Percentiles rank a stretch among this genome's conserved stretches.
phyloP scores from a whole-genome alignment of 2,329 filamentous ascomycete genomes.

The Colletotrichum sp. region DNA sequence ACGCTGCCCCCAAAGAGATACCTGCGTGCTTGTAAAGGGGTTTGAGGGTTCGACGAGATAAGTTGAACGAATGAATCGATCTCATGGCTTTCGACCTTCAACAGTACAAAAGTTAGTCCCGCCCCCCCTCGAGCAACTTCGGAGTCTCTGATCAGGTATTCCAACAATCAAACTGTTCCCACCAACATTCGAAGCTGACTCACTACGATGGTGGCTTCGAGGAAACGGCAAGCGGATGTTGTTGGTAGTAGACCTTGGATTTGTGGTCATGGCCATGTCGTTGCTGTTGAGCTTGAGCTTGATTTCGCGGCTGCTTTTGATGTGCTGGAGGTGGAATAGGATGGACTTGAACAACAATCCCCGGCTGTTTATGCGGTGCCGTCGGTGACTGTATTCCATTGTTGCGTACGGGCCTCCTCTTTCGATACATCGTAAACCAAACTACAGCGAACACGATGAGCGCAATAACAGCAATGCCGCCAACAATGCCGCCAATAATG shows the following conservation, averaged over 20 bases:
- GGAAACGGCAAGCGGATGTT: background rate
- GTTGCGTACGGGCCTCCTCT: background rate
- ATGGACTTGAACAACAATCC: background rate
- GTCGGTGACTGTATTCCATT: background rate
- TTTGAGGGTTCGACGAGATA: accelerated
- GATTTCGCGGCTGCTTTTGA: background rate
- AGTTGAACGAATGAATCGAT: background rate
- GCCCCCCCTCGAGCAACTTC: background rate
- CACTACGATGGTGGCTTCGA: accelerated
- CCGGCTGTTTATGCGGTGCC: background rate
- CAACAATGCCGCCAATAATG: conserved; percentile 41
- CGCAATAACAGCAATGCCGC: conserved; percentile 36
- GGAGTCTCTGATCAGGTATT: accelerated
- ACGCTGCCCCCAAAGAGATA: accelerated
- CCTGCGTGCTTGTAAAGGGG: accelerated
- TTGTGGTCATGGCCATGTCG: background rate
- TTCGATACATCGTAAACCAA: conserved; percentile 32
- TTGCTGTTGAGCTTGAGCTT: background rate
- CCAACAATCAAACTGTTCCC: accelerated
- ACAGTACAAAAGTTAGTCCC: background rate
- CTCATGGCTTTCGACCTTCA: accelerated
- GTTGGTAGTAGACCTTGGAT: background rate
- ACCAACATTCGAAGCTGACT: background rate
- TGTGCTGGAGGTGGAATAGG: background rate
- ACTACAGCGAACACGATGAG: conserved; percentile 27